Evolutionary conservation across 257 asterid genomes (phyloP).

Genomic region (Solanum sejunctum): DNA sequence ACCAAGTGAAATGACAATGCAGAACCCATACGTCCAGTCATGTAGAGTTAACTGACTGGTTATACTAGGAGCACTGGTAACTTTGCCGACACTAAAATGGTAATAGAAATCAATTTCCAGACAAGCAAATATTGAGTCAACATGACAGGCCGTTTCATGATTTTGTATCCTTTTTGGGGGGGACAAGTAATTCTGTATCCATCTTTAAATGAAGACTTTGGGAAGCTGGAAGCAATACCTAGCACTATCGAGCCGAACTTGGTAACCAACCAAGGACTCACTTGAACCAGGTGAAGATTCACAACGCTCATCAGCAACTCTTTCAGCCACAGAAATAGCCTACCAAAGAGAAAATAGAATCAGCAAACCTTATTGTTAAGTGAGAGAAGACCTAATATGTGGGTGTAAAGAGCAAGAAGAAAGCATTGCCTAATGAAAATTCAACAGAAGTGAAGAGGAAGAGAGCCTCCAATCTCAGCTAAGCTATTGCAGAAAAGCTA

Average conservation of each 20-base stretch:
- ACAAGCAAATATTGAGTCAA: neutral
- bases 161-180: neutral
- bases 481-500: neutral
- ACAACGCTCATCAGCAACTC: constrained; percentile 94
- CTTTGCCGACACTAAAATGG: neutral
- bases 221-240: constrained; percentile 35
- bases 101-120: neutral
- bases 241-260: constrained; percentile 96
- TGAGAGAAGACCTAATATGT: neutral
- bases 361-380: neutral
- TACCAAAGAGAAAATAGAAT: constrained; percentile 12
- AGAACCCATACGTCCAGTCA: neutral
- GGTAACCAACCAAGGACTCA: constrained; percentile 92
- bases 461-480: neutral
- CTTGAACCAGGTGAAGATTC: constrained; percentile 88
- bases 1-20: neutral
- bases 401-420: neutral
- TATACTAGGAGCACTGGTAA: neutral
- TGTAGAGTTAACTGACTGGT: neutral
- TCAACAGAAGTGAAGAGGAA: neutral
- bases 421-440: neutral
- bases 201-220: neutral
- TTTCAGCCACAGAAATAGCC: constrained; percentile 96
- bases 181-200: neutral
- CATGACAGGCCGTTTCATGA: neutral